Evolutionary conservation across 768 basidiomycete species (phyloP), one percentile per base, ranked within the genome.

Genomic region (Cyclocybe cylindracea): DNA sequence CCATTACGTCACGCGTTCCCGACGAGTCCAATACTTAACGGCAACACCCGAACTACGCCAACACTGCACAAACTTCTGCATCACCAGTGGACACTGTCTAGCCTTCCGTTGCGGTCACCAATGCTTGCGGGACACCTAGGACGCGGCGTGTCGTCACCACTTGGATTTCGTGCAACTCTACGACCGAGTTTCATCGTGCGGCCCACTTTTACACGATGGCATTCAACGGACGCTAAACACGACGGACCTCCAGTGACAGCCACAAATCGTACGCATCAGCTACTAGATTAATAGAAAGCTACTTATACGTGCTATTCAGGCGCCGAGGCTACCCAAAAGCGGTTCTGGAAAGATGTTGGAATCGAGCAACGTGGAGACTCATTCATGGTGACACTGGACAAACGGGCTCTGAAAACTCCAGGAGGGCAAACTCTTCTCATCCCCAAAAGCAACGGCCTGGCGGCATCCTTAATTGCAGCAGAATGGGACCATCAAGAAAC

Each of bases 401-500:
- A 80, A 58, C 84, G 92, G 34, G 75, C 89, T 1, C 77, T 99
- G 51, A 96, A 91, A 68, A 98, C 96, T 10, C 94, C 95, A 0
- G 79, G 76, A 0, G 95, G 95, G n/a, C 83, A 86, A 40, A 78
- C 76, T 3, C 70, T 99, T 31, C 64, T 85, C 34, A 60, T 98
- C 10, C 94, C 94, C 0, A 68, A 72, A 43, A 74, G 80, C 54
- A 91, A 91, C 64, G 66, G 78, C 38, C 71, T 95, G 29, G 77
- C 90, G 16, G 94, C 95, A 1, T 77, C 91, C 1, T 78, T 97
- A 50, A 85, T 98, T 60, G 97, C 94, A 14, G 80, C 89, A 50
- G 97, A 99, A 73, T 99, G 97, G 97, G 94, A 99, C 62, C 89
- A 87, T 62, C 96, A 98, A 70, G 85, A 85, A 51, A 86, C 75